Percentiles rank a stretch among this genome's conserved stretches.
Evolutionary conservation across 345 rosid species (phyloP).

Genomic region (Geranium brycei): DNA sequence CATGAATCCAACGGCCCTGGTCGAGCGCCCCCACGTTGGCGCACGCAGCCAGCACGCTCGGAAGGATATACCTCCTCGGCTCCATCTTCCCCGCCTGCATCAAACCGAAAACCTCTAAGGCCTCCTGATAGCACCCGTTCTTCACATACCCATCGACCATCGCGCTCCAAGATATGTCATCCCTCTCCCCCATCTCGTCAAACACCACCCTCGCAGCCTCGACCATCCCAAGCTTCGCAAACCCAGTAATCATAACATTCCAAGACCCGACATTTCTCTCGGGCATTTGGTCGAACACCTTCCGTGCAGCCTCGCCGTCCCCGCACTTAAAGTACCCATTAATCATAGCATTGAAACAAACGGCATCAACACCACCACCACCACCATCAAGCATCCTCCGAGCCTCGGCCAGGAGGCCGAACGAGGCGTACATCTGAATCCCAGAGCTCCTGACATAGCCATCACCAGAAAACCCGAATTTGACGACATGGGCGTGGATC

Average conservation of each 20-base stretch:
- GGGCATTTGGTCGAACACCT: conserved; percentile 21
- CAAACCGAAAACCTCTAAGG: conserved; percentile 22
- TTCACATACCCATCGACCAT: conserved; percentile 35
- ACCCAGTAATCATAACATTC: conserved; percentile 32
- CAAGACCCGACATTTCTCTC: conserved; percentile 25
- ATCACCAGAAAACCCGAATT: conserved; percentile 26
- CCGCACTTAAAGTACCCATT: conserved; percentile 32
- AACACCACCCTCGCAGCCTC: conserved; percentile 33
- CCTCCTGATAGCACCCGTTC: conserved; percentile 24
- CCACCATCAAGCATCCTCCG: conserved; percentile 23
- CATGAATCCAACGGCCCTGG: conserved; percentile 37
- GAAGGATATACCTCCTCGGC: conserved; percentile 23
- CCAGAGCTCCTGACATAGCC: conserved; percentile 32
- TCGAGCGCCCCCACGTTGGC: conserved; percentile 35
- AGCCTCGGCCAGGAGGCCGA: conserved; percentile 20
- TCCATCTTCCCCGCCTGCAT: conserved; percentile 23
- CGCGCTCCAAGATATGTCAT: conserved; percentile 41
- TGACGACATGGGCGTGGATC: conserved; percentile 29
- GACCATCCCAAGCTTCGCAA: conserved; percentile 23
- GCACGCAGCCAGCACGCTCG: conserved; percentile 28
- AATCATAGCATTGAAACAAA: conserved; percentile 31
- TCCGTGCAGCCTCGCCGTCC: conserved; percentile 21
- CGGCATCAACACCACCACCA: conserved; percentile 15
- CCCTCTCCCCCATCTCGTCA: conserved; percentile 23
- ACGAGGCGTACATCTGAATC: conserved; percentile 38